A percentile compares a stretch with the other conserved stretches of the same genome.
phyloP scores from a whole-genome alignment of 75 land plant genomes.

The Pinus albicaulis region DNA sequence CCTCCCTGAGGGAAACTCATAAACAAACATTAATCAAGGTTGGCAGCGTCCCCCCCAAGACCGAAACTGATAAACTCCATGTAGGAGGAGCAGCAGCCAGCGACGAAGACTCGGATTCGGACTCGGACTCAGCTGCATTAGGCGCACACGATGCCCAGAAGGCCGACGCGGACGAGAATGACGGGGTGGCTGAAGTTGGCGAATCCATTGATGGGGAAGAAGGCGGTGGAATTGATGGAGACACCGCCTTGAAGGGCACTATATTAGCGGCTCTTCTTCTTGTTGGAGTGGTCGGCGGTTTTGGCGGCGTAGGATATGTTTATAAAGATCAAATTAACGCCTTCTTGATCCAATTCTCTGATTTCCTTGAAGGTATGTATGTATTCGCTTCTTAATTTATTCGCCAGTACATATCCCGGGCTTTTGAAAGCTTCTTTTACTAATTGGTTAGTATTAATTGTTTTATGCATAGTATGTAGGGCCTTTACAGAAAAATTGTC shows the following conservation, averaged over 20 bases:
- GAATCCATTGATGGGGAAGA: slow-evolving; percentile 9
- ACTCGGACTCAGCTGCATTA: not conserved
- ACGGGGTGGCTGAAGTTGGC: not conserved
- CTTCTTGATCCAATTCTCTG: slow-evolving; percentile 76
- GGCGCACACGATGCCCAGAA: slow-evolving; percentile 2
- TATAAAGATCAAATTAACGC: slow-evolving; percentile 88
- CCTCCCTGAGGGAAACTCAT: slow-evolving; percentile 37
- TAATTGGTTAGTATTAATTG: no score
- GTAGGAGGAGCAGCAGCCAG: not conserved
- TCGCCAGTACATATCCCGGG: no score
- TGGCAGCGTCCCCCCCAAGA: slow-evolving; percentile 11
- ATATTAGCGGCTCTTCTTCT: slow-evolving; percentile 73
- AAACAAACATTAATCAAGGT: slow-evolving; percentile 20
- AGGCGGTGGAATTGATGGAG: slow-evolving; percentile 13
- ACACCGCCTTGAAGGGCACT: slow-evolving; percentile 74
- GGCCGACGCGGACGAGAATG: slow-evolving; percentile 12
- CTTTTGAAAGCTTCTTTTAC: no score
- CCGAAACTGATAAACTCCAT: not conserved
- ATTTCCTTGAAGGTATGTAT: slow-evolving; percentile 76
- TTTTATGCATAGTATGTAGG: no score
- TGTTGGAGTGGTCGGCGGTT: slow-evolving; percentile 78
- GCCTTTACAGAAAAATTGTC: no score
- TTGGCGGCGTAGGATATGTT: slow-evolving; percentile 64
- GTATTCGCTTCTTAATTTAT: no score
- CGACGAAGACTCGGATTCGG: not conserved